Evolutionary conservation across 2,329 filamentous ascomycete species (phyloP).

Genomic region (Calycina herbarum): DNA sequence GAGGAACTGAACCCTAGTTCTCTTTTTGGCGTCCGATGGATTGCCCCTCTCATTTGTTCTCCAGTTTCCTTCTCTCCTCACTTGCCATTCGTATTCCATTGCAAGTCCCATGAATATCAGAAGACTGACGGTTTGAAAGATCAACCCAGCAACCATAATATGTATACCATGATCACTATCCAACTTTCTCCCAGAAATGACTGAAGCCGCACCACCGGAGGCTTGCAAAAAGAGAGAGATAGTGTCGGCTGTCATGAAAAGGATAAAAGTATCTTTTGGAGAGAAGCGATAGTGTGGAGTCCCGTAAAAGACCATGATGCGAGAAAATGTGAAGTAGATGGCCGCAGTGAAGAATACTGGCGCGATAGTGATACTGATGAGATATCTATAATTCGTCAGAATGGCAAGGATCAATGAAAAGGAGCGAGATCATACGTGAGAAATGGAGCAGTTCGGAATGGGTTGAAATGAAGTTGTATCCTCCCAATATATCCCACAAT

Average conservation of each 20-base stretch:
- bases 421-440: constrained; percentile 44
- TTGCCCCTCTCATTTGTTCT: background rate
- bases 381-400: constrained; percentile 28
- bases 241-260: constrained; percentile 51
- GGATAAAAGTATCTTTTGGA: constrained; percentile 52
- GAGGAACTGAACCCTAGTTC: background rate
- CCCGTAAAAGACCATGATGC: constrained; percentile 56
- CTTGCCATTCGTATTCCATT: constrained; percentile 23
- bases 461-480: constrained; percentile 52
- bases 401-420: background rate
- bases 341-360: constrained; percentile 39
- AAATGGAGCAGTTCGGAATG: constrained; percentile 46
- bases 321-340: constrained; percentile 59
- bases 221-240: constrained; percentile 60
- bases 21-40: background rate
- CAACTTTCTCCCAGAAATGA: constrained; percentile 40
- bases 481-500: constrained; percentile 58
- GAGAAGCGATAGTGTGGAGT: constrained; percentile 47
- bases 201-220: constrained; percentile 56
- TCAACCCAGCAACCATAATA: constrained; percentile 44
- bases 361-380: constrained; percentile 59
- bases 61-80: constrained; percentile 10
- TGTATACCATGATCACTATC: constrained; percentile 32
- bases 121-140: constrained; percentile 41
- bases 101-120: constrained; percentile 31